Evolutionary conservation across 2,329 filamentous ascomycete genomes (phyloP), one percentile per base, ranked within the genome.

Genomic region (Calonectria leucothoes): DNA sequence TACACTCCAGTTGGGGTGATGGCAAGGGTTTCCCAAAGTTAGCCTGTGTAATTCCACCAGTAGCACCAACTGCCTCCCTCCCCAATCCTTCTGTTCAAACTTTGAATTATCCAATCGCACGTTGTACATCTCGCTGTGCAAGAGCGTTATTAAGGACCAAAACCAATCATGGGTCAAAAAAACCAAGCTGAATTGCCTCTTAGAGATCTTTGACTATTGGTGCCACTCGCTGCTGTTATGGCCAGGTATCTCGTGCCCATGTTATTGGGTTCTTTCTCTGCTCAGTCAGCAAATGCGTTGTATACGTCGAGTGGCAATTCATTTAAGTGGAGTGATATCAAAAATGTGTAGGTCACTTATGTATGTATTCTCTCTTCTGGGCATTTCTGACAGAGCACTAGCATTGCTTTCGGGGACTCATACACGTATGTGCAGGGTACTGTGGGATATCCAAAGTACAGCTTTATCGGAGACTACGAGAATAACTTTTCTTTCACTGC

Each of bases 361-460:
- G 11, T n/a, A 37, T 1, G 2, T 14, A 6, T 23, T 20, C n/a
- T n/a, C n/a, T n/a, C n/a, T n/a, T 27, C 10, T 48, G 29, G 2
- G 17, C n/a, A 20, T 23, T 27, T 59, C 66, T 66, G 15, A 66
- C 64, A 49, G 2, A 3, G 35, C 8, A 1, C 3, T 20, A 75
- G 66, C 11, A 42, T 75, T 17, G 55, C 69, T 1, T 74, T 74
- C 12, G 72, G 72, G 6, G 72, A 74, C 48, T 74, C 72, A 15
- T 74, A 71, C 42, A 74, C 72, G 27, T 74, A 27, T 7, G 51
- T 69, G 2, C 69, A 74, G n/a, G 72, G 72, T 5, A 71, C 69
- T 7, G 39, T 12, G 17, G 65, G 72, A 10, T 66, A 74, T 27
- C 72, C 69, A 42, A 67, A 64, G 11, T 72, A 69, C 27, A 72